Percentiles rank a stretch among this genome's conserved stretches.
These are phyloP conservation scores for Annona cherimola DNA, from an alignment of 164 flowering plant genomes.

Conservation along the genomic window DNA sequence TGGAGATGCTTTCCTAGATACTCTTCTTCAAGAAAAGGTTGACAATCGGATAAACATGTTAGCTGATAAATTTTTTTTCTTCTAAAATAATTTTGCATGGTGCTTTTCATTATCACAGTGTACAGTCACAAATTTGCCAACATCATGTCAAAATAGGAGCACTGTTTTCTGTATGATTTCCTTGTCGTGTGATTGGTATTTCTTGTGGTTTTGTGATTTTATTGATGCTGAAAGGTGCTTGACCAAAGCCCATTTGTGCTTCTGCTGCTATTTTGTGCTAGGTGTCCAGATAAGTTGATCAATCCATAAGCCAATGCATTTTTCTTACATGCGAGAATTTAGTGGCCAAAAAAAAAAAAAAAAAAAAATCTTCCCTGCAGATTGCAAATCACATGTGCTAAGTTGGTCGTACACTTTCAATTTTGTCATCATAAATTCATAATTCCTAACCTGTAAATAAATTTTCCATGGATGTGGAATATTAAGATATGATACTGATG, in stretches of 20 bases:
- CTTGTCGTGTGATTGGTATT: background rate
- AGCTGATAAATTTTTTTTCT: too few species aligned
- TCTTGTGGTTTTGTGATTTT: background rate
- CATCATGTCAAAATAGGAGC: background rate
- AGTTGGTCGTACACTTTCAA: too few species aligned
- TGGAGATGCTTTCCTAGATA: slow-evolving; percentile 41
- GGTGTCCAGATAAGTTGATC: background rate
- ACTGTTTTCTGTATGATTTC: background rate
- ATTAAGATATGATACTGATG: too few species aligned
- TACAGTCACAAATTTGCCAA: background rate
- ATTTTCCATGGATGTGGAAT: too few species aligned
- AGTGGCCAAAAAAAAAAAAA: background rate
- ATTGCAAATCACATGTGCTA: too few species aligned
- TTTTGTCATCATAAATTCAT: too few species aligned
- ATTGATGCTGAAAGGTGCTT: background rate
- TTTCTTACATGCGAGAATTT: background rate
- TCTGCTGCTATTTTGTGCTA: background rate
- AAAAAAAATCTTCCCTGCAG: too few species aligned
- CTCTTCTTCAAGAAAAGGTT: slow-evolving; percentile 8
- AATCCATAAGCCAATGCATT: background rate
- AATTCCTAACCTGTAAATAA: too few species aligned
- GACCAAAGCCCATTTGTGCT: background rate
- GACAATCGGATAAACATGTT: background rate
- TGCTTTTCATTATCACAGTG: background rate
- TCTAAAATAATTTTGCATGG: background rate